A percentile compares a stretch with the other conserved stretches of the same genome.
phyloP scores from a whole-genome alignment of 768 basidiomycete genomes.

The Lentinula sp. region DNA sequence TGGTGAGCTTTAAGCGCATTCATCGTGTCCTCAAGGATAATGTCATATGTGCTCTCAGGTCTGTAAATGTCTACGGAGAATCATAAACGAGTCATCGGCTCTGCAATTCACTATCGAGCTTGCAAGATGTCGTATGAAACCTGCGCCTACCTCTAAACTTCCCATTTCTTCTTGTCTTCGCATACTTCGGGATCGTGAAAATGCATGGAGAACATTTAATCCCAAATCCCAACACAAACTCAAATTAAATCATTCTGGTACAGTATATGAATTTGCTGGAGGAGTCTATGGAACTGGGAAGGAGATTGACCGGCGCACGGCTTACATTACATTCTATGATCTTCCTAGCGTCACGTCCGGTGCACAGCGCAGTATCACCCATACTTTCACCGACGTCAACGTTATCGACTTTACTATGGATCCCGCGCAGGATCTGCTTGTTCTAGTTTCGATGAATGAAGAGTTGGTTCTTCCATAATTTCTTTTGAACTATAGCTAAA shows the following conservation, averaged over 20 bases:
- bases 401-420: slow-evolving; percentile 56
- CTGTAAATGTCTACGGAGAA: slow-evolving; percentile 28
- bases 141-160: slow-evolving; percentile 23
- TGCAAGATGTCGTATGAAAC: slow-evolving; percentile 37
- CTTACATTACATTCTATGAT: slow-evolving; percentile 36
- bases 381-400: slow-evolving; percentile 32
- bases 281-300: slow-evolving; percentile 45
- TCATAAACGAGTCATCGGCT: slow-evolving; percentile 36
- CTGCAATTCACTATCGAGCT: slow-evolving; percentile 48
- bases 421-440: slow-evolving; percentile 47
- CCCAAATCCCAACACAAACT: slow-evolving; percentile 32
- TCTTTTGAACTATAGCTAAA: slow-evolving; percentile 1
- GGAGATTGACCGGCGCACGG: slow-evolving; percentile 26
- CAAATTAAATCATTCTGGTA: slow-evolving; percentile 36
- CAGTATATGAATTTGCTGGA: slow-evolving; percentile 41
- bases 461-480: slow-evolving; percentile 21
- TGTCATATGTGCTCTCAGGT: slow-evolving; percentile 21
- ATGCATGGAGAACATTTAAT: slow-evolving; percentile 39
- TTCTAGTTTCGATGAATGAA: slow-evolving; percentile 37
- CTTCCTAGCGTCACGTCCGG: slow-evolving; percentile 30
- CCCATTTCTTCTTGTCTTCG: slow-evolving; percentile 35
- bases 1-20: slow-evolving; percentile 16
- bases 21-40: not conserved
- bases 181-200: slow-evolving; percentile 34
- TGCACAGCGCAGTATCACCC: slow-evolving; percentile 34